These are phyloP conservation scores for Arabidopsis suecica DNA, from an alignment of 345 rosid species.

Conservation along the genomic window DNA sequence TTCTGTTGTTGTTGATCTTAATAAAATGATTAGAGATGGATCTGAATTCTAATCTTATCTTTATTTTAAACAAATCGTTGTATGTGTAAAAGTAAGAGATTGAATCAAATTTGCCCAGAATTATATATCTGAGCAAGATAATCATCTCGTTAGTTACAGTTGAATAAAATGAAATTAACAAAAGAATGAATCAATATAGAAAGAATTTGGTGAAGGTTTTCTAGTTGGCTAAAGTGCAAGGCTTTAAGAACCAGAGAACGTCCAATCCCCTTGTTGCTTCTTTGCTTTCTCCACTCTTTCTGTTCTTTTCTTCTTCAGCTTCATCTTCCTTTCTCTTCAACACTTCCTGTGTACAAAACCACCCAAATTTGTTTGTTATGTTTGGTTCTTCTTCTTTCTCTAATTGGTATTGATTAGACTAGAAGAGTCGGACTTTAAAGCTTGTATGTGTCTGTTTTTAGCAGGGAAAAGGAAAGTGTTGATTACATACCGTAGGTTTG, in stretches of 20 bases:
- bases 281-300: conserved; percentile 51
- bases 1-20: conserved; percentile 13
- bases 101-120: conserved; percentile 12
- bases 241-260: conserved; percentile 94
- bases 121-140: conserved; percentile 34
- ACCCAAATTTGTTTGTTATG: background rate
- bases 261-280: conserved; percentile 65
- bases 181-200: conserved; percentile 39
- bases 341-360: conserved; percentile 53
- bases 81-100: conserved; percentile 27
- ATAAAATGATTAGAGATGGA: conserved; percentile 29
- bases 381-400: background rate
- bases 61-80: background rate
- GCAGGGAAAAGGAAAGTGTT: background rate
- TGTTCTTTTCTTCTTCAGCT: conserved; percentile 42
- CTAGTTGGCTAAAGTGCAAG: conserved; percentile 66
- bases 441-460: background rate
- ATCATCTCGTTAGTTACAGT: conserved; percentile 37
- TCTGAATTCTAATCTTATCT: conserved; percentile 14
- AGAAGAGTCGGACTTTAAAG: background rate
- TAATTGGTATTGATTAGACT: background rate
- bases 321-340: conserved; percentile 56
- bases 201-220: conserved; percentile 10
- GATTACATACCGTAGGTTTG: conserved; percentile 61
- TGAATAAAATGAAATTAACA: background rate